Conservation (phyloP, 768 basidiomycete species). For the Lactarius hatsudake region DNA sequence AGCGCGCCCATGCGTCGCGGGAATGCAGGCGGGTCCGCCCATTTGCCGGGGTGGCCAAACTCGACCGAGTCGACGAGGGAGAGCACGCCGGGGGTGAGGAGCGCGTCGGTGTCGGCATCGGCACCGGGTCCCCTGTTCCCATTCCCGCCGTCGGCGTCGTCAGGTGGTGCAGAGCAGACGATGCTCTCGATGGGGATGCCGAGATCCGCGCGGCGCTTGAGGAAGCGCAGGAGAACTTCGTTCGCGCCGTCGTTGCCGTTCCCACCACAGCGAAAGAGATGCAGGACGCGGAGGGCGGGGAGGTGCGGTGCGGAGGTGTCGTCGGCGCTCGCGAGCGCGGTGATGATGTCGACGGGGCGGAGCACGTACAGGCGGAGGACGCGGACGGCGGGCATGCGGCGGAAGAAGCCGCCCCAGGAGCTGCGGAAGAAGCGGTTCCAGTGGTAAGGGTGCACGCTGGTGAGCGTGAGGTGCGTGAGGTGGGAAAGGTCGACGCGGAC, state of each 20-base stretch:
- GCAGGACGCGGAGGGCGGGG: constrained; percentile 1
- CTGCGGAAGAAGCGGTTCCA: constrained; percentile 19
- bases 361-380: constrained; percentile 9
- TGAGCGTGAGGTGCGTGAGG: constrained; percentile 19
- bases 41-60: not conserved
- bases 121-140: not conserved
- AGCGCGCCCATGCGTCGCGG: constrained; percentile 14
- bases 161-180: not conserved
- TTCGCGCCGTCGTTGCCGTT: not conserved
- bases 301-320: not conserved
- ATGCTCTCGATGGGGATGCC: constrained; percentile 12
- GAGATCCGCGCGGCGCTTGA: constrained; percentile 7
- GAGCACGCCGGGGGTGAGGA: not conserved
- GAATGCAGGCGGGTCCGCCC: constrained; percentile 4
- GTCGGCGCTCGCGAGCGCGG: not conserved
- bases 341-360: not conserved
- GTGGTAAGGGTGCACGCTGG: constrained; percentile 4
- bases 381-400: not conserved
- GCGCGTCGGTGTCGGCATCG: not conserved
- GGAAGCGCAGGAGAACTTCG: constrained; percentile 1
- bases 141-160: not conserved
- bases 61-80: constrained; percentile 13
- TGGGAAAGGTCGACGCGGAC: not conserved
- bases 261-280: not conserved
- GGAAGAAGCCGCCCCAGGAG: constrained; percentile 12